Evolutionary conservation across 2,329 filamentous ascomycete genomes (phyloP), one percentile per base, ranked within the genome.

Genomic region (Neopestalotiopsis sp.): DNA sequence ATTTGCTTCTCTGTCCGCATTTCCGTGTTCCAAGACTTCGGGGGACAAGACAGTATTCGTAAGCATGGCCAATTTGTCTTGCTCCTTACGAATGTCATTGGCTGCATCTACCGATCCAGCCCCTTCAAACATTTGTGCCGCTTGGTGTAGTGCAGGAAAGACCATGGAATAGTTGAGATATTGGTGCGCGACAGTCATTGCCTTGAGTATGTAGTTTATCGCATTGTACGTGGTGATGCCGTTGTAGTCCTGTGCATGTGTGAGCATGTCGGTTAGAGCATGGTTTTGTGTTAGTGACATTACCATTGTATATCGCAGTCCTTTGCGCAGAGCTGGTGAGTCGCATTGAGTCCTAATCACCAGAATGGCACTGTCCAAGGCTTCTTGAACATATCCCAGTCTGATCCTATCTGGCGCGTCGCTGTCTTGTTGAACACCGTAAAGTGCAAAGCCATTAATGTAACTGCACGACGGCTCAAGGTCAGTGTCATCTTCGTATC

Each of bases 81-180:
- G 62, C 20, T 65, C 62, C n/a, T 38, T 24, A 28, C 62, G 62
- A 34, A 65, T 65, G 40, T 65, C 62, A 34, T 49, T 65, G 3
- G 62, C 62, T 12, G 45, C 38, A 7, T 65, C 62, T 34, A 65
- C 62, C 13, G 45, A 34, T 28, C 62, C 62, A 14, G 62, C 62
- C 34, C 45, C 28, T 38, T 65, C 62, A 34, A 65, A 65, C 62
- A 65, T 65, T 14, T 56, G 38, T 12, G 62, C 62, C 9, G 62
- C 62, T 65, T 65, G 62, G 20, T 65, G 24, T 1, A 65, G 40
- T 28, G 62, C 30, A 3, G 62, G 62, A 40, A 65, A 65, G 20
- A 65, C 62, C 45, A 45, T 30, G 12, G 62, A 65, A 20, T 65
- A 56, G 40, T 65, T 56, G n/a, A 65, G 40, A 65, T 65, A n/a